A percentile compares a stretch with the other conserved stretches of the same genome.
phyloP scores from a whole-genome alignment of 345 rosid species.

The Sapria himalayana region DNA sequence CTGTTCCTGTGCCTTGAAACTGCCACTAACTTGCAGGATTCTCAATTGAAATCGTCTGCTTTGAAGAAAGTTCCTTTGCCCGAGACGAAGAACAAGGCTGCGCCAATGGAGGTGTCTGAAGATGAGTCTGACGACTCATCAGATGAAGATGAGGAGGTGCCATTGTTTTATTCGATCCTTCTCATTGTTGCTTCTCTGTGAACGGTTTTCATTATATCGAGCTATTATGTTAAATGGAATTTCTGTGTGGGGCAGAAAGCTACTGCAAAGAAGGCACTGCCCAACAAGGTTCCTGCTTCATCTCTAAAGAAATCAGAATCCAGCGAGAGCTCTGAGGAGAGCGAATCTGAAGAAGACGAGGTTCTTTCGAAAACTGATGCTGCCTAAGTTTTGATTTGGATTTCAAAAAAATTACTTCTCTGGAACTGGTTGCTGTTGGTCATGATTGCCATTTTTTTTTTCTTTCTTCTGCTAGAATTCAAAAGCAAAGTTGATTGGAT shows the following conservation, averaged over 20 bases:
- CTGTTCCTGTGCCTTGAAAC: too few species aligned
- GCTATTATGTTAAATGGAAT: background rate
- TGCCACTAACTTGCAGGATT: too few species aligned
- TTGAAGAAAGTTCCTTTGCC: background rate
- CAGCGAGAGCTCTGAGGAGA: constrained; percentile 10
- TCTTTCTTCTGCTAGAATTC: too few species aligned
- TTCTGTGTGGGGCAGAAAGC: background rate
- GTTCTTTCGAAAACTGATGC: background rate
- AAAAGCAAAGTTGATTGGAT: too few species aligned
- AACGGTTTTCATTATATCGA: background rate
- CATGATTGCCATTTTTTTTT: too few species aligned
- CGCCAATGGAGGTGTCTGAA: constrained; percentile 2
- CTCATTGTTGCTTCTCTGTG: background rate
- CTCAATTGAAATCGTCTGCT: background rate
- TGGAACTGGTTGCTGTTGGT: too few species aligned
- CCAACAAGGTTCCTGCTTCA: constrained; percentile 6
- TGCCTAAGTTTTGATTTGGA: too few species aligned
- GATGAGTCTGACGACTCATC: constrained; percentile 10
- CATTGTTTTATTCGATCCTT: too few species aligned
- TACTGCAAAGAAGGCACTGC: constrained; percentile 1
- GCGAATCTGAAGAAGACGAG: constrained; percentile 7
- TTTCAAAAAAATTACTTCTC: too few species aligned
- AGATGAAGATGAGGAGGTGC: constrained; percentile 7
- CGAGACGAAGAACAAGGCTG: background rate
- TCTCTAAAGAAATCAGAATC: constrained; percentile 4